Percentiles rank a stretch among this genome's conserved stretches.
Evolutionary conservation across 495 filamentous ascomycete genomes (phyloP).

Genomic region (Penicillium crystallinum): DNA sequence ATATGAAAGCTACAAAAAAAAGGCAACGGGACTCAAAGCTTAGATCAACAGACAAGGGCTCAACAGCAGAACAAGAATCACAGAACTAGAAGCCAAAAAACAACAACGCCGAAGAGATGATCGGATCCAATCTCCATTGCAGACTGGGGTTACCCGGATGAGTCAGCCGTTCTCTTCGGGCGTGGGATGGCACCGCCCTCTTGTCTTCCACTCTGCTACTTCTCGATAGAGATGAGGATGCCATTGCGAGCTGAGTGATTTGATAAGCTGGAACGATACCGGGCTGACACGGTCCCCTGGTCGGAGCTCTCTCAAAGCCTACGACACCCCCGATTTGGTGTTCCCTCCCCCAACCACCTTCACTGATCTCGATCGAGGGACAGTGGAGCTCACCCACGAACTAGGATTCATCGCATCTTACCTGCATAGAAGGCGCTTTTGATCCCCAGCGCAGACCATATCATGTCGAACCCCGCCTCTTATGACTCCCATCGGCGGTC

Average conservation of each 20-base stretch:
- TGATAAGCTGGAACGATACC: slow-evolving; percentile 13
- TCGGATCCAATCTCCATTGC: not conserved
- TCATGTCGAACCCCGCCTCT: slow-evolving; percentile 43
- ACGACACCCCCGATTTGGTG: not conserved
- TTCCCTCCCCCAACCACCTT: not conserved
- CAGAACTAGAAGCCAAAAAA: not conserved
- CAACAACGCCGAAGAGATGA: not conserved
- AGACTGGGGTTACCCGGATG: slow-evolving; percentile 1
- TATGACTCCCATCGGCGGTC: slow-evolving; percentile 53
- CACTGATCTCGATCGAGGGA: slow-evolving; percentile 2
- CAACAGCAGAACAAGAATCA: not conserved
- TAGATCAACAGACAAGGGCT: not conserved
- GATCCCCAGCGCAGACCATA: slow-evolving; percentile 8
- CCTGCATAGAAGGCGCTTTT: slow-evolving; percentile 9
- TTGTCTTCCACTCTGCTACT: not conserved
- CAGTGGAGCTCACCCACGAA: slow-evolving; percentile 18
- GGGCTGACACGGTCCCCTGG: slow-evolving; percentile 6
- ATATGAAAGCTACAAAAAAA: not conserved
- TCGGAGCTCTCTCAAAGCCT: slow-evolving; percentile 40
- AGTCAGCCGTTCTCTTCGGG: not conserved
- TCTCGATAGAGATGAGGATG: slow-evolving; percentile 11
- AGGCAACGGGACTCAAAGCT: not conserved
- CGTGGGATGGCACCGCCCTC: slow-evolving; percentile 4
- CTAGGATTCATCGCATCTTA: slow-evolving; percentile 13
- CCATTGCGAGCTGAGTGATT: slow-evolving; percentile 9